Conservation (phyloP, 495 filamentous ascomycete genomes). For the Chaetomium tenue region DNA sequence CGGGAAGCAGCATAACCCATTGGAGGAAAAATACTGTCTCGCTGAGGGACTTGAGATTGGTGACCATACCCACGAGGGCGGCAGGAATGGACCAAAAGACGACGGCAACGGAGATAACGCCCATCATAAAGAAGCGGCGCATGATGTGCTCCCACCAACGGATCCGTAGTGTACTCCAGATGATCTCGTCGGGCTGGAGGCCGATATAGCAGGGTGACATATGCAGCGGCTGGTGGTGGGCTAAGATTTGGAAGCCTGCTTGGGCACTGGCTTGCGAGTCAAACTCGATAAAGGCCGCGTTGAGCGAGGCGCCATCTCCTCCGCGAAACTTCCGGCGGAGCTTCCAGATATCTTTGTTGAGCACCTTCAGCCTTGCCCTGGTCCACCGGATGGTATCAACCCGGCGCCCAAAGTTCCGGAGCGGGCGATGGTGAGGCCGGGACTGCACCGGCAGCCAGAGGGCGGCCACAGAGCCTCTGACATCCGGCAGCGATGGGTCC, state of each 20-base stretch:
- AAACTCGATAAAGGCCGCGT: conserved; percentile 81
- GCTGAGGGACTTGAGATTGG: conserved; percentile 70
- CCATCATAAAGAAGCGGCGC: conserved; percentile 61
- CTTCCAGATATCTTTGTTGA: conserved; percentile 70
- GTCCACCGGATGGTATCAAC: conserved; percentile 88
- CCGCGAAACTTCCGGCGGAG: conserved; percentile 47
- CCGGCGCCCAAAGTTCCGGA: conserved; percentile 53
- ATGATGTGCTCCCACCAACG: conserved; percentile 77
- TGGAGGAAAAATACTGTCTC: conserved; percentile 59
- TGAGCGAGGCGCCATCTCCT: conserved; percentile 51
- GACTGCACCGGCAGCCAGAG: conserved; percentile 72
- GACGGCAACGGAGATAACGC: conserved; percentile 65
- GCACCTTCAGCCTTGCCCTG: conserved; percentile 67
- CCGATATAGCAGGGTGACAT: conserved; percentile 83
- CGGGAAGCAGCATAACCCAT: conserved; percentile 68
- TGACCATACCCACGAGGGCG: conserved; percentile 72
- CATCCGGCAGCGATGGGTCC: conserved; percentile 39
- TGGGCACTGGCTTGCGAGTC: conserved; percentile 74
- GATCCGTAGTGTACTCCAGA: conserved; percentile 80
- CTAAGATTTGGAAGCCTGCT: conserved; percentile 73
- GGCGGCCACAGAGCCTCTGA: conserved; percentile 68
- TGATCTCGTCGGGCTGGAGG: conserved; percentile 72
- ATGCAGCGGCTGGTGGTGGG: conserved; percentile 76
- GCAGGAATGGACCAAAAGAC: conserved; percentile 91
- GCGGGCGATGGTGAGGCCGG: conserved; percentile 46